Evolutionary conservation across 768 basidiomycete genomes (phyloP).

Genomic region (Austroboletus eburneus): DNA sequence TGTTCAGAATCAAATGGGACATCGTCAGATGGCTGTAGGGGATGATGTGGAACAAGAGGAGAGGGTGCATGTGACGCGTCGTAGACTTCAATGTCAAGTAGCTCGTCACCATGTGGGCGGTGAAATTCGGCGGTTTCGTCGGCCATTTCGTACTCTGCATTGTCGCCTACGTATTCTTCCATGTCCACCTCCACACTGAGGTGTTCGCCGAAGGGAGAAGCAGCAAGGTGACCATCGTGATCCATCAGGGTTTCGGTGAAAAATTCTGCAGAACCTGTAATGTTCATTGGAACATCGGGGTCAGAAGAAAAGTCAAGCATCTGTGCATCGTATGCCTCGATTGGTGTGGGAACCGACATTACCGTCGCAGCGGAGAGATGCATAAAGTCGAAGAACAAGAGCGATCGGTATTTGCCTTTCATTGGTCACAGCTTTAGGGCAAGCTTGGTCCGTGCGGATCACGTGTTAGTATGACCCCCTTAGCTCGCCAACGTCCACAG

Average conservation of each 20-base stretch:
- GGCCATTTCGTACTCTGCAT: slow-evolving; percentile 46
- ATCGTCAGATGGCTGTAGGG: slow-evolving; percentile 14
- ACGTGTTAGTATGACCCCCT: slow-evolving; percentile 15
- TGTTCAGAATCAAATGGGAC: slow-evolving; percentile 16
- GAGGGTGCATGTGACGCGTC: slow-evolving; percentile 35
- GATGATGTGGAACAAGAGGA: slow-evolving; percentile 18
- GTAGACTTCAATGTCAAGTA: slow-evolving; percentile 39
- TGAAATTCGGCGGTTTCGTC: slow-evolving; percentile 31
- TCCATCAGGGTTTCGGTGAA: slow-evolving; percentile 59
- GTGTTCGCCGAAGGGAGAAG: slow-evolving; percentile 28
- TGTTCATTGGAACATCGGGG: slow-evolving; percentile 58
- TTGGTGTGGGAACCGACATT: slow-evolving; percentile 29
- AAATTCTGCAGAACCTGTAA: slow-evolving; percentile 39
- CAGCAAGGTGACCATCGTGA: slow-evolving; percentile 41
- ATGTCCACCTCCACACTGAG: slow-evolving; percentile 62
- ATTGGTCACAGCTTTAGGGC: slow-evolving; percentile 23
- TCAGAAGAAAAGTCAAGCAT: slow-evolving; percentile 61
- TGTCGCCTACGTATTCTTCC: slow-evolving; percentile 48
- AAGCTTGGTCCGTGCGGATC: slow-evolving; percentile 29
- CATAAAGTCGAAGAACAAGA: slow-evolving; percentile 13
- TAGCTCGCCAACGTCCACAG: not conserved
- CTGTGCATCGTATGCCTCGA: slow-evolving; percentile 57
- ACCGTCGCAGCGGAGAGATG: slow-evolving; percentile 11
- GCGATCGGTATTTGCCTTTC: slow-evolving; percentile 14
- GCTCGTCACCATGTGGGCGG: slow-evolving; percentile 23